Evolutionary conservation across 1,139 yeast species (phyloP), one percentile per base, ranked within the genome.

Genomic region (Geotrichum australiense): DNA sequence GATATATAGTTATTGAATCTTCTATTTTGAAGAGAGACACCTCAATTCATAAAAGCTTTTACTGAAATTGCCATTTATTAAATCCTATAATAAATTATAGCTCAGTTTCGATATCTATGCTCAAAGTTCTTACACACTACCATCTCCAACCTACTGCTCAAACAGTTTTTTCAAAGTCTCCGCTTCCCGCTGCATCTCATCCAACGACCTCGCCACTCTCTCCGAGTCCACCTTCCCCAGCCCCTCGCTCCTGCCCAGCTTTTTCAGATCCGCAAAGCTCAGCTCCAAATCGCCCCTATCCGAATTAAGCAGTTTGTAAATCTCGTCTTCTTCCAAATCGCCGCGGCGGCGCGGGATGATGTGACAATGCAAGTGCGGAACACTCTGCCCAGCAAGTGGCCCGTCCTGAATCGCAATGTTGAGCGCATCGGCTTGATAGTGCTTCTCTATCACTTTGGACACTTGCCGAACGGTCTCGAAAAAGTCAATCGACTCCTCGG

Each of bases 391-490:
- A 2, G 96, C 91, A 42, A 85, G 86, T 0, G 91, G 85, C 0
- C 98, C 98, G 59, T 91, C 98, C 58, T 91, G 98, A 45, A 91
- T 85, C 12, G 96, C 87, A 23, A 91, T 73, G 57, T 91, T 91
- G 47, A 86, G 61, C 1, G 94, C 68, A 52, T 87, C 94, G 0
- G 96, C 94, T 35, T 77, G 70, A 59, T 80, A 87, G 12, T 70
- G 65, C 46, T 69, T 57, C 50, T 71, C 77, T 22, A 91, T 78
- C 50, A 84, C 81, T 44, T 65, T 63, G 48, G 86, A 79, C 1
- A 91, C 70, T 40, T 72, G 57, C 51, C 85, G 95, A n/a, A 91
- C 67, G 0, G 94, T 76, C 30, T 64, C 62, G 72, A 86, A 86
- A 57, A 80, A 84, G 58, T 91, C 98, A 3, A 66, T 60, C 5